A percentile compares a stretch with the other conserved stretches of the same genome.
Evolutionary conservation across 805 yeast species (phyloP).

Genomic region (Yamadazyma sp.): DNA sequence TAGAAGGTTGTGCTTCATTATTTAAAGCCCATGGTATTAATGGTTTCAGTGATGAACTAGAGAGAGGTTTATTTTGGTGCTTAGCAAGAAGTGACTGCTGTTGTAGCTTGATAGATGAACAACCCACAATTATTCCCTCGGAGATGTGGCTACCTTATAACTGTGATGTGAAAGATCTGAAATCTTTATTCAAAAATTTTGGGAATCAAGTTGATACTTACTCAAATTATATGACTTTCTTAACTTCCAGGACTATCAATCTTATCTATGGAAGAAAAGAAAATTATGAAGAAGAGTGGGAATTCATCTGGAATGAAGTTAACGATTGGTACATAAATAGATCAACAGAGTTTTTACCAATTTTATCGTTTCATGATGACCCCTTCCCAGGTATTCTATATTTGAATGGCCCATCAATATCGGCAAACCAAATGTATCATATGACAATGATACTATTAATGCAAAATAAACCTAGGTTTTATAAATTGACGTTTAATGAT

Average conservation of each 20-base stretch:
- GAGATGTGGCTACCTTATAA: constrained; percentile 33
- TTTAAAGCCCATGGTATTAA: constrained; percentile 35
- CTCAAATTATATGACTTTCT: constrained; percentile 38
- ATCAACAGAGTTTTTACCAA: constrained; percentile 31
- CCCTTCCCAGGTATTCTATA: constrained; percentile 38
- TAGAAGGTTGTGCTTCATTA: constrained; percentile 32
- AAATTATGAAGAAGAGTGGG: constrained; percentile 36
- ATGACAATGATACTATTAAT: constrained; percentile 35
- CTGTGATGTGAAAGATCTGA: constrained; percentile 18
- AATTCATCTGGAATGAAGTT: constrained; percentile 36
- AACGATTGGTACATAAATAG: constrained; percentile 35
- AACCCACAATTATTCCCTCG: constrained; percentile 31
- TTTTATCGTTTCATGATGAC: constrained; percentile 24
- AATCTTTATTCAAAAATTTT: constrained; percentile 15
- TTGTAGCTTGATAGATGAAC: constrained; percentile 34
- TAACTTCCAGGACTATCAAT: constrained; percentile 34
- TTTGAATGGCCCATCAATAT: constrained; percentile 34
- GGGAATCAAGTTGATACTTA: constrained; percentile 30
- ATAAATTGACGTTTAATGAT: constrained; percentile 19
- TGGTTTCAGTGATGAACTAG: constrained; percentile 32
- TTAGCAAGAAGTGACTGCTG: constrained; percentile 42
- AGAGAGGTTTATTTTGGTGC: constrained; percentile 42
- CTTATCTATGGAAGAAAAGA: constrained; percentile 19
- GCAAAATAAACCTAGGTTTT: constrained; percentile 37
- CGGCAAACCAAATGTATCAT: constrained; percentile 37